These are phyloP conservation scores for Mortierella sp. DNA, from an alignment of 371 early-diverging fungal genomes.

Conservation along the genomic window DNA sequence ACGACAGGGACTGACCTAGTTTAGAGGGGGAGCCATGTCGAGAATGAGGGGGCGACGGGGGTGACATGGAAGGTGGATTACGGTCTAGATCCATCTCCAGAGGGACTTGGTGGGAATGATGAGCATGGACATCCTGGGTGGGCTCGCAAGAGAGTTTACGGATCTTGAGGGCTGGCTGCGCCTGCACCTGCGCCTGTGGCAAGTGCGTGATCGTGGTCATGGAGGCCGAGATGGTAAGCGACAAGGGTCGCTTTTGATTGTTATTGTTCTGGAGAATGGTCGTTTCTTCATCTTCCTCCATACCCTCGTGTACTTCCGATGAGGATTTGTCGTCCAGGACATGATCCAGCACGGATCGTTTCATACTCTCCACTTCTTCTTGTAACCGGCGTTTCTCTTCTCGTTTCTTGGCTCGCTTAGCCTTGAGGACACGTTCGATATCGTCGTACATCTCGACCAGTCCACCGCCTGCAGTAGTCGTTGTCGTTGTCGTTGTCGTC, in stretches of 20 bases:
- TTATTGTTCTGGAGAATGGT: constrained; percentile 16
- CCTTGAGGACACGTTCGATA: constrained; percentile 37
- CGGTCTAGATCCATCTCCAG: not conserved
- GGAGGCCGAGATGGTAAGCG: not conserved
- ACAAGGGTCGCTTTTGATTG: constrained; percentile 2
- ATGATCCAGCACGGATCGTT: too few relatives aligned
- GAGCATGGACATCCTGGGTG: too few relatives aligned
- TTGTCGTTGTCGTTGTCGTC: too few relatives aligned
- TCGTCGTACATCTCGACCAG: constrained; percentile 37
- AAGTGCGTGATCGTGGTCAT: constrained; percentile 10
- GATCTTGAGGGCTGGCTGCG: not conserved
- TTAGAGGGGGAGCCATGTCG: constrained; percentile 29
- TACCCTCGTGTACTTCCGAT: too few relatives aligned
- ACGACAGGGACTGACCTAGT: not conserved
- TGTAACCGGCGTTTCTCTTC: too few relatives aligned
- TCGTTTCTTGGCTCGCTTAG: constrained; percentile 34
- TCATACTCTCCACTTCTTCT: too few relatives aligned
- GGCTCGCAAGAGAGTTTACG: not conserved
- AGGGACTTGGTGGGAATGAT: too few relatives aligned
- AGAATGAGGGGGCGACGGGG: constrained; percentile 39
- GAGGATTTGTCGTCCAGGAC: too few relatives aligned
- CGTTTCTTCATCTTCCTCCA: constrained; percentile 13
- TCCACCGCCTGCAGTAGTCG: not conserved
- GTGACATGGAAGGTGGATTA: constrained; percentile 11
- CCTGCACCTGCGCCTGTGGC: not conserved